A percentile compares a stretch with the other conserved stretches of the same genome.
phyloP scores from a whole-genome alignment of 1,284 basidiomycete genomes.

The Vanrija sp. region DNA sequence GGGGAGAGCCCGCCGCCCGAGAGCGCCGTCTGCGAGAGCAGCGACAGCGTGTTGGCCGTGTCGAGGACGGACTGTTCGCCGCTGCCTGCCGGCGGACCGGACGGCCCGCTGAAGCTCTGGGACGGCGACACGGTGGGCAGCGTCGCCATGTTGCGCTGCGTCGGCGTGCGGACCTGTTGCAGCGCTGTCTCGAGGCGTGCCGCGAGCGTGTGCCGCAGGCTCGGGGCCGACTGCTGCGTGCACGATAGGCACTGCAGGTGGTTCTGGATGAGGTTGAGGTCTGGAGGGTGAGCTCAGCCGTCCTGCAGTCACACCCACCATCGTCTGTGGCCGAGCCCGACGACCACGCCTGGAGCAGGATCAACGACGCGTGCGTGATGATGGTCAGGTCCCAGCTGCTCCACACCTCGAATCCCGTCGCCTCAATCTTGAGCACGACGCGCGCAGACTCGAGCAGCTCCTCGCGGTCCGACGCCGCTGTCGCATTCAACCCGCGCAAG shows the following conservation, averaged over 20 bases:
- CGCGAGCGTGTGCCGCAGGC: slow-evolving; percentile 18
- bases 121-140: neutral
- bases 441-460: slow-evolving; percentile 17
- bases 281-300: neutral
- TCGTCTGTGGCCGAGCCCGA: slow-evolving; percentile 11
- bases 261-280: slow-evolving; percentile 21
- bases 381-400: slow-evolving; percentile 23
- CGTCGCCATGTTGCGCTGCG: neutral
- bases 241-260: slow-evolving; percentile 18
- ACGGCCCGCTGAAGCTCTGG: neutral
- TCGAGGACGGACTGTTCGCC: neutral
- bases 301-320: neutral
- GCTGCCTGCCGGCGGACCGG: neutral
- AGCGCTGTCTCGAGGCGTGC: slow-evolving; percentile 16
- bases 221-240: slow-evolving; percentile 19
- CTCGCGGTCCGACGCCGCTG: slow-evolving; percentile 8
- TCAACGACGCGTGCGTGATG: slow-evolving; percentile 18
- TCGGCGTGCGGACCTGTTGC: slow-evolving; percentile 17
- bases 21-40: neutral
- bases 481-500: slow-evolving; percentile 9
- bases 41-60: slow-evolving; percentile 4
- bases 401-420: slow-evolving; percentile 21
- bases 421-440: slow-evolving; percentile 20
- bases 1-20: neutral
- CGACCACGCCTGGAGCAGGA: slow-evolving; percentile 18